phyloP scores from a whole-genome alignment of 305 asterid species.

The Fraxinus angustifolia region DNA sequence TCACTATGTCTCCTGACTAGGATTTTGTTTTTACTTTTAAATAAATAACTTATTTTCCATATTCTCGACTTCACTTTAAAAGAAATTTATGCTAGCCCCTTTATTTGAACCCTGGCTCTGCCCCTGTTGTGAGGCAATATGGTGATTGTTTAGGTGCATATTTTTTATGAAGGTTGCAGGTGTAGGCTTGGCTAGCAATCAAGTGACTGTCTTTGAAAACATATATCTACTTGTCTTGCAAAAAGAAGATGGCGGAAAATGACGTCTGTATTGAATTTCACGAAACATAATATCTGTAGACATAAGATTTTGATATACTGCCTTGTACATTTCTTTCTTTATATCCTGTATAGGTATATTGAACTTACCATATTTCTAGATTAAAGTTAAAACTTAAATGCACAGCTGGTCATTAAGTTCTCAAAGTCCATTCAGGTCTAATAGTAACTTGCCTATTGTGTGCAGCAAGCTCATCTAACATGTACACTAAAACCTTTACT shows the following conservation, averaged over 20 bases:
- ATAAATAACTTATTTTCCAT: neutral
- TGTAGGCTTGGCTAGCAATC: neutral
- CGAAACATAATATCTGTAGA: neutral
- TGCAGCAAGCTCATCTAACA: conserved; percentile 90
- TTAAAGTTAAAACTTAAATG: neutral
- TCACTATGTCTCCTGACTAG: neutral
- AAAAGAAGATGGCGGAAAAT: neutral
- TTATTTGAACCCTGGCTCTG: neutral
- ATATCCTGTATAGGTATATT: neutral
- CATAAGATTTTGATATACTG: neutral
- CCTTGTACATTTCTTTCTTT: neutral
- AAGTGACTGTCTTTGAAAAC: neutral
- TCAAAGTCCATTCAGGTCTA: neutral
- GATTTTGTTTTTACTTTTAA: neutral
- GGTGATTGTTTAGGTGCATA: neutral
- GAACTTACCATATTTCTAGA: neutral
- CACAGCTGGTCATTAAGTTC: neutral
- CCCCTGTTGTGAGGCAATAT: neutral
- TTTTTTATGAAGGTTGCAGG: neutral
- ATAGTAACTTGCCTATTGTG: conserved; percentile 25
- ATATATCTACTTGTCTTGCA: neutral
- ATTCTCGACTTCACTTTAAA: neutral
- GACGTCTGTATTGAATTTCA: neutral
- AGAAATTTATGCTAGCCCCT: neutral
- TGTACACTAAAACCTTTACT: conserved; percentile 79